Percentiles rank a stretch among this genome's conserved stretches.
These are phyloP conservation scores for Fragaria vesca DNA, from an alignment of 306 rosid species.

Conservation along the genomic window DNA sequence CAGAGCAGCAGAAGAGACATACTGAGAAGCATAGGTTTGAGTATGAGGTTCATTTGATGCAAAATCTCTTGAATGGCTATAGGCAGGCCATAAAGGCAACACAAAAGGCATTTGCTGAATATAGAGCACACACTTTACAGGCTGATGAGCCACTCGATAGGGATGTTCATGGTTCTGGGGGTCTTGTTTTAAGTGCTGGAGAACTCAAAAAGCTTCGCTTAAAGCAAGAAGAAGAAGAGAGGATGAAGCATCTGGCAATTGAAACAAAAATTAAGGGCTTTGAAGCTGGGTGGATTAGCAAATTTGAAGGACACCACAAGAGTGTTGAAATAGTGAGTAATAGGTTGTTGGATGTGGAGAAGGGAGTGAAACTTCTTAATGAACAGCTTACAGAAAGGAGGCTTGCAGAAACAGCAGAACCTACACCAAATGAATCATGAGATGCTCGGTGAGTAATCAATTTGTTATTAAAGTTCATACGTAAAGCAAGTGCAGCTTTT, in stretches of 20 bases:
- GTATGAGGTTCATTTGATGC: conserved; percentile 74
- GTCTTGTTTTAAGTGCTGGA: conserved; percentile 73
- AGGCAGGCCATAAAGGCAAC: conserved; percentile 75
- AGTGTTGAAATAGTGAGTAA: conserved; percentile 36
- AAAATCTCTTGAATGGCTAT: conserved; percentile 63
- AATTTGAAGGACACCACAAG: conserved; percentile 37
- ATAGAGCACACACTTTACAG: conserved; percentile 54
- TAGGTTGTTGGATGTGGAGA: conserved; percentile 47
- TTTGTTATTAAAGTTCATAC: not conserved
- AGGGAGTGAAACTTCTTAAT: conserved; percentile 44
- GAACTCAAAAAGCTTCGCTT: conserved; percentile 69
- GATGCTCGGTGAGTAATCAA: conserved; percentile 34
- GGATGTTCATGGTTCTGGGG: conserved; percentile 89
- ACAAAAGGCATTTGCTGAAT: conserved; percentile 37
- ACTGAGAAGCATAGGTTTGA: conserved; percentile 61
- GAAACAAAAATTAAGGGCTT: conserved; percentile 50
- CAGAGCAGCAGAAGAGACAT: conserved; percentile 36
- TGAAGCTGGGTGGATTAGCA: conserved; percentile 45
- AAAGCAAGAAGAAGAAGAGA: conserved; percentile 75
- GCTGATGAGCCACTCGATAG: conserved; percentile 77
- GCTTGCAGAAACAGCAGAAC: conserved; percentile 38
- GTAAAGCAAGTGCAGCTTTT: not conserved
- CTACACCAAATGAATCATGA: conserved; percentile 34
- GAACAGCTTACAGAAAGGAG: conserved; percentile 41
- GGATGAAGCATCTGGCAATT: conserved; percentile 33